phyloP scores from a whole-genome alignment of 192 early-diverging fungal species.

The Coemansia sp. region DNA sequence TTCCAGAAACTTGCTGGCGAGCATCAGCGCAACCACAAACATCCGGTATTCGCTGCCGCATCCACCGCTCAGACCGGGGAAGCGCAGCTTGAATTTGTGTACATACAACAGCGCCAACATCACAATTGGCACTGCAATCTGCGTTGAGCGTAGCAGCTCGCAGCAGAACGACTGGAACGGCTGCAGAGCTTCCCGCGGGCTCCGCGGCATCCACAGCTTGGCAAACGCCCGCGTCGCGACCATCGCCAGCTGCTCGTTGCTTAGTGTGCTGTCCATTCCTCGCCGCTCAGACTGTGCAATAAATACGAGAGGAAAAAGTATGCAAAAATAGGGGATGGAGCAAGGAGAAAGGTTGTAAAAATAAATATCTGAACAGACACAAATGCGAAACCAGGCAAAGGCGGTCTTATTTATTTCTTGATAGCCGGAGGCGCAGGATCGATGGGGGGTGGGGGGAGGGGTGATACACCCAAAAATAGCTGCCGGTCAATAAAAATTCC shows the following conservation, averaged over 20 bases:
- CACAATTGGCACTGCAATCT: slow-evolving; percentile 52
- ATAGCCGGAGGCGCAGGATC: slow-evolving; percentile 1
- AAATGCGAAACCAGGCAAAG: slow-evolving; percentile 10
- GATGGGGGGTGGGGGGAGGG: slow-evolving; percentile 3
- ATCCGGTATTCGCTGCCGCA: slow-evolving; percentile 78
- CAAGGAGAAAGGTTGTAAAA: slow-evolving; percentile 1
- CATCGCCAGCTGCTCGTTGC: slow-evolving; percentile 49
- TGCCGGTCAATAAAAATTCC: slow-evolving; percentile 1
- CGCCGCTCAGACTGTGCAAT: background rate
- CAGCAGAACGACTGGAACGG: slow-evolving; percentile 48
- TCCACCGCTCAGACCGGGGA: slow-evolving; percentile 36
- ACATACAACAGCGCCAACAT: slow-evolving; percentile 53
- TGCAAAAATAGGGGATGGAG: slow-evolving; percentile 4
- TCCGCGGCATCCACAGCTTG: slow-evolving; percentile 45
- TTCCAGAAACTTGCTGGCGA: slow-evolving; percentile 82
- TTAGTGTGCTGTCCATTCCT: slow-evolving; percentile 29
- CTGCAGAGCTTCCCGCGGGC: slow-evolving; percentile 34
- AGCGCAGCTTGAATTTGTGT: slow-evolving; percentile 39
- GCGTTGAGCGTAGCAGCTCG: slow-evolving; percentile 53
- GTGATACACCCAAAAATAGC: background rate
- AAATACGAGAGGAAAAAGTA: slow-evolving; percentile 1
- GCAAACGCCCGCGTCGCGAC: slow-evolving; percentile 42
- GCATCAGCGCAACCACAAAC: slow-evolving; percentile 82
- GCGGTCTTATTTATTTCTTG: slow-evolving; percentile 9
- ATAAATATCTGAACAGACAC: slow-evolving; percentile 17